phyloP scores from a whole-genome alignment of 345 rosid genomes.

The Lepidium didymum region DNA sequence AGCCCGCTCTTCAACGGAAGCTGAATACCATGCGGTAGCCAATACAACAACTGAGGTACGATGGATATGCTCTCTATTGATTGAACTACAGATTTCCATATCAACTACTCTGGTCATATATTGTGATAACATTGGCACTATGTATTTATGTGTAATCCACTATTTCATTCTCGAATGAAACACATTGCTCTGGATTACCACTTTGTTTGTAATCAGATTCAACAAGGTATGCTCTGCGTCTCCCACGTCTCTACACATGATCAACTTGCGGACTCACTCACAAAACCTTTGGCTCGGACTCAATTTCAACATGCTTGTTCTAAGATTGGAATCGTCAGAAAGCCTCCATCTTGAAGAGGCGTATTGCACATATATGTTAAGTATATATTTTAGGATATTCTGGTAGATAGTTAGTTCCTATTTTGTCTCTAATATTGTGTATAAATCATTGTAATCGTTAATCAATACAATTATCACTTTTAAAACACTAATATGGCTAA shows the following conservation, averaged over 20 bases:
- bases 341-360: not conserved
- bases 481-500: too few species aligned
- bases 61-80: too few species aligned
- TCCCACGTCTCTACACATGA: not conserved
- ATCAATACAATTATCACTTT: too few species aligned
- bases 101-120: too few species aligned
- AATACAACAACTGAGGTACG: too few species aligned
- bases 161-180: not conserved
- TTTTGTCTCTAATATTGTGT: too few species aligned
- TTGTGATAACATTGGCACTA: not conserved
- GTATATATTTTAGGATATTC: too few species aligned
- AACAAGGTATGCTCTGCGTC: not conserved
- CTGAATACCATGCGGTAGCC: too few species aligned
- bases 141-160: not conserved
- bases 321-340: not conserved
- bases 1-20: too few species aligned
- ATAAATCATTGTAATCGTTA: too few species aligned
- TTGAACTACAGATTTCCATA: too few species aligned
- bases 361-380: not conserved
- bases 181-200: not conserved
- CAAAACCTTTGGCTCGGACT: not conserved
- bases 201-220: not conserved
- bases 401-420: too few species aligned
- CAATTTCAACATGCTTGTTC: not conserved
- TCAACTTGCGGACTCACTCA: not conserved